These are phyloP conservation scores for Chytriomyces sp. DNA, from an alignment of 192 early-diverging fungal species.

Conservation along the genomic window DNA sequence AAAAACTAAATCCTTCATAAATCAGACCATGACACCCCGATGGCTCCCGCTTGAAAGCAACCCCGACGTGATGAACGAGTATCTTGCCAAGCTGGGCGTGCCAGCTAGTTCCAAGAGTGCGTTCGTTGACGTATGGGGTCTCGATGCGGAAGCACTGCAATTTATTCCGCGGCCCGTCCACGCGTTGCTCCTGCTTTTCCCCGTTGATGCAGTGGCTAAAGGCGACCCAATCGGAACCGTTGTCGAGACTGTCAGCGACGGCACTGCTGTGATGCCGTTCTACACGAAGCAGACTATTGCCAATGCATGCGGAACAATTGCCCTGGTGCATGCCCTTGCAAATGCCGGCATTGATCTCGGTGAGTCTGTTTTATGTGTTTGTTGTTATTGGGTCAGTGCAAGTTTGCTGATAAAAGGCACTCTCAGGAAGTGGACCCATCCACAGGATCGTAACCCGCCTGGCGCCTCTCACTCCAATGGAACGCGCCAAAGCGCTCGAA, in stretches of 20 bases:
- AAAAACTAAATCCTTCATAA: too few relatives aligned
- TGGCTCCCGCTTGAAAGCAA: slow-evolving; percentile 93
- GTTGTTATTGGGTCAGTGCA: neutral
- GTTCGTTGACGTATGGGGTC: slow-evolving; percentile 82
- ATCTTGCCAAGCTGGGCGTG: slow-evolving; percentile 56
- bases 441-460: slow-evolving; percentile 70
- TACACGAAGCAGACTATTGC: slow-evolving; percentile 87
- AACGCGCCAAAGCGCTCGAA: slow-evolving; percentile 77
- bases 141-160: slow-evolving; percentile 81
- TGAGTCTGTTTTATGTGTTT: slow-evolving; percentile 35
- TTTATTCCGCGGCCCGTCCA: slow-evolving; percentile 82
- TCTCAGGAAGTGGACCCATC: slow-evolving; percentile 61
- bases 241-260: neutral
- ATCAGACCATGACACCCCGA: slow-evolving; percentile 26
- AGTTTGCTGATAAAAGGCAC: neutral
- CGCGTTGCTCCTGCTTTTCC: slow-evolving; percentile 91
- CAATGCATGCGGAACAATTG: slow-evolving; percentile 96
- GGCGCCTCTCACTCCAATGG: slow-evolving; percentile 65
- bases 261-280: slow-evolving; percentile 37
- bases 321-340: slow-evolving; percentile 83
- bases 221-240: slow-evolving; percentile 38
- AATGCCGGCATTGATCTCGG: slow-evolving; percentile 67
- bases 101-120: slow-evolving; percentile 50
- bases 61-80: slow-evolving; percentile 66
- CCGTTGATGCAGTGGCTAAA: slow-evolving; percentile 38